Evolutionary conservation across 371 early-diverging fungal species (phyloP), one percentile per base, ranked within the genome.

Genomic region (Apophysomyces elegans): DNA sequence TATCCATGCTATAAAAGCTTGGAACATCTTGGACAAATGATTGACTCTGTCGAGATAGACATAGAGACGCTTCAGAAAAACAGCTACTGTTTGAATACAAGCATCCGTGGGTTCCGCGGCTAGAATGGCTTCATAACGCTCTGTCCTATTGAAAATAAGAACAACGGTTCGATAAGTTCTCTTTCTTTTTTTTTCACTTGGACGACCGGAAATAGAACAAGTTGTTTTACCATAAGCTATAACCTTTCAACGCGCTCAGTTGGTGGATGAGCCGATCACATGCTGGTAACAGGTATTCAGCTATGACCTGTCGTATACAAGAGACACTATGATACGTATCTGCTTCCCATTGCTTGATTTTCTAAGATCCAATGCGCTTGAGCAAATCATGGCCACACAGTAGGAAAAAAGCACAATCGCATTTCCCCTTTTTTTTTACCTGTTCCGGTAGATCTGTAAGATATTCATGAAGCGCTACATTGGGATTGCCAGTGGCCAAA

Each of bases 1-100:
- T 7, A 60, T 61, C 66, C 66, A 66, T 18, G 57, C 56, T 11
- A 66, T 66, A 36, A 66, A 66, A 16, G 60, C 66, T 56, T 66
- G 50, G 32, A 66, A 66, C 36, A 60, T 59, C 56, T 61, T 50
- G 43, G 66, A 66, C 0, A 47, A 14, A 41, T 26, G 9, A 16
- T 46, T 46, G 32, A 62, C 26, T 21, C 32, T 45, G 8, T 18
- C 44, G 8, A 36, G 36, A 26, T 46, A 37, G 5, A 32, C 14
- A 26, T 45, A 62, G 62, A 50, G 54, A 5, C 54, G 54, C 21
- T 50, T 50, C 0, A 50, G 11, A 50, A 50, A 50, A 1, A 50
- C 21, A 16, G 54, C 54, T 5, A 50, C 54, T 16, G 54, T 50
- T 9, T 62, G 11, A 37, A 50, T 45, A 37, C 46, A 44, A 36